phyloP scores from a whole-genome alignment of 2,329 filamentous ascomycete species.

The Penicillium digitatum region DNA sequence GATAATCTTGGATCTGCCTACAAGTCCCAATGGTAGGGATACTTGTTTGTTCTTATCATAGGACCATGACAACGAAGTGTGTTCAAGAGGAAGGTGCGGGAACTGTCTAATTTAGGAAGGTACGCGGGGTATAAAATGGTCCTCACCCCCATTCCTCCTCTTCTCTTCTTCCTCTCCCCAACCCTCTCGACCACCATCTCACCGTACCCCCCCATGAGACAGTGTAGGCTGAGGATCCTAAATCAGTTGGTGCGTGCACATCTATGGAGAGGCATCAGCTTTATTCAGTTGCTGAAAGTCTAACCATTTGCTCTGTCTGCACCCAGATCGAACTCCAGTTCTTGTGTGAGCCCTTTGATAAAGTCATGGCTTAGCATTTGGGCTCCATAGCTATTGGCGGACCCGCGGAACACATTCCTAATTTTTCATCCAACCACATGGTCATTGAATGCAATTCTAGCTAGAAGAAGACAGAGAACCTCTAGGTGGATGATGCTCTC shows the following conservation, averaged over 20 bases:
- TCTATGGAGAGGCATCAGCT: not conserved
- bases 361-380: not conserved
- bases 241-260: not conserved
- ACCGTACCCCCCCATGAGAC: not conserved
- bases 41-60: too few relatives aligned
- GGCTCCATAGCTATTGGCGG: not conserved
- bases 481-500: too few relatives aligned
- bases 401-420: not conserved
- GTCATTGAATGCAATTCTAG: too few relatives aligned
- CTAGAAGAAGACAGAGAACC: too few relatives aligned
- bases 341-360: not conserved
- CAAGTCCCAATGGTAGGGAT: too few relatives aligned
- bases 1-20: too few relatives aligned
- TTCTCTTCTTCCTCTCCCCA: not conserved
- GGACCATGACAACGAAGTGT: too few relatives aligned
- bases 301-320: not conserved
- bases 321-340: not conserved
- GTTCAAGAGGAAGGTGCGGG: not conserved
- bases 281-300: not conserved
- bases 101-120: not conserved
- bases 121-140: not conserved
- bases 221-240: not conserved
- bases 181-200: not conserved
- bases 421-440: too few relatives aligned
- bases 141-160: not conserved